A percentile compares a stretch with the other conserved stretches of the same genome.
phyloP scores from a whole-genome alignment of 768 basidiomycete species.

The Boletus insuetus region DNA sequence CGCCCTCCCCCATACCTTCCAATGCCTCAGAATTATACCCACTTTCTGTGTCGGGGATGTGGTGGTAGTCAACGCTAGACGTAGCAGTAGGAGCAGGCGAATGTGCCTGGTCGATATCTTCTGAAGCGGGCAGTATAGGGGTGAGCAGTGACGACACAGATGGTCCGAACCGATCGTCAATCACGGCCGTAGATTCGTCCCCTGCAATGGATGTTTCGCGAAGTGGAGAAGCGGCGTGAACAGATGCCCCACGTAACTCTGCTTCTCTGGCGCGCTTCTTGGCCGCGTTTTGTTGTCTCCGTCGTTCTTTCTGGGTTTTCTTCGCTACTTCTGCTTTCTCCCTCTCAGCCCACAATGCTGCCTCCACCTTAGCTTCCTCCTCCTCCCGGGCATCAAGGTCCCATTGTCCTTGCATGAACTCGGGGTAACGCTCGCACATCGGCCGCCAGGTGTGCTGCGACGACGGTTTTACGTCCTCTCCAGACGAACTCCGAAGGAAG shows the following conservation, averaged over 20 bases:
- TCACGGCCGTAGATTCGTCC: constrained; percentile 22
- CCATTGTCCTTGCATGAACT: constrained; percentile 84
- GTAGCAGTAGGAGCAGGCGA: constrained; percentile 52
- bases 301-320: constrained; percentile 46
- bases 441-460: constrained; percentile 65
- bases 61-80: constrained; percentile 45
- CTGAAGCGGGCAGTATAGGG: constrained; percentile 22
- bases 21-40: constrained; percentile 54
- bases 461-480: constrained; percentile 31
- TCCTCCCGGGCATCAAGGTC: constrained; percentile 76
- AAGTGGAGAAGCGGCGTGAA: constrained; percentile 23
- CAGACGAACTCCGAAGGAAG: constrained; percentile 40
- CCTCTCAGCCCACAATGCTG: constrained; percentile 41
- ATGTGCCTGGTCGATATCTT: constrained; percentile 35
- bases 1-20: constrained; percentile 30
- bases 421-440: constrained; percentile 77
- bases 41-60: constrained; percentile 44
- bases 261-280: constrained; percentile 47
- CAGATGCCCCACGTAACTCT: constrained; percentile 22
- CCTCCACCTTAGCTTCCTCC: constrained; percentile 51
- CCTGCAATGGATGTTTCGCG: constrained; percentile 31
- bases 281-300: constrained; percentile 51
- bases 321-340: constrained; percentile 37
- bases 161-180: constrained; percentile 29
- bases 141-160: constrained; percentile 26